Evolutionary conservation across 352 stramenopile species (phyloP).

Genomic region (Phytophthora tubulina): DNA sequence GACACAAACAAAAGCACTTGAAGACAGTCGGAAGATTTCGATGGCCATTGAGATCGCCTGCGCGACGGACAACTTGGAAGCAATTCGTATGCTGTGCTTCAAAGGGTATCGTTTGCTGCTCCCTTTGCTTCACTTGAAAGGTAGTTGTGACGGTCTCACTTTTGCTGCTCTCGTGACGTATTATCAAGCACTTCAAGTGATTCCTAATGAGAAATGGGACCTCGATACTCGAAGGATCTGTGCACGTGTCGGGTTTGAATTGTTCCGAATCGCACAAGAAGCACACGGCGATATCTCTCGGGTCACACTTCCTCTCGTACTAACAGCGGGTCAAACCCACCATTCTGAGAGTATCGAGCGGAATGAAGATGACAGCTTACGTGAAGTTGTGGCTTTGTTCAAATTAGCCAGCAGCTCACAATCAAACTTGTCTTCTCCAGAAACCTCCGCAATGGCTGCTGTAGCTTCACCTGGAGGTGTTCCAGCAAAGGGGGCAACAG

Average conservation of each 20-base stretch:
- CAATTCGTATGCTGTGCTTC: constrained; percentile 63
- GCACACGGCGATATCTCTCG: constrained; percentile 31
- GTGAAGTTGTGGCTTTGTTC: constrained; percentile 37
- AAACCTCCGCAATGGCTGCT: constrained; percentile 5
- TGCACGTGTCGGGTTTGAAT: constrained; percentile 65
- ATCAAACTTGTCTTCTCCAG: neutral
- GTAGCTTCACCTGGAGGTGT: constrained; percentile 25
- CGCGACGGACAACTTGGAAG: constrained; percentile 56
- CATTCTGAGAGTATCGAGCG: neutral
- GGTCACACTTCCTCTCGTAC: constrained; percentile 33
- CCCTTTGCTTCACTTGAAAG: constrained; percentile 69
- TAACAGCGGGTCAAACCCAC: constrained; percentile 9
- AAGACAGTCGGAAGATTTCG: constrained; percentile 56
- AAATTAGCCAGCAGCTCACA: constrained; percentile 23
- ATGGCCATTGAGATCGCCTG: constrained; percentile 75
- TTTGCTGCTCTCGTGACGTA: constrained; percentile 67
- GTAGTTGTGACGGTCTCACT: constrained; percentile 45
- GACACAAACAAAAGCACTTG: constrained; percentile 53
- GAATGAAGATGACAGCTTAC: constrained; percentile 31
- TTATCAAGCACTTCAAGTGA: constrained; percentile 52
- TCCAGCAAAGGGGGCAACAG: constrained; percentile 19
- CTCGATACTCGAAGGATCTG: constrained; percentile 60
- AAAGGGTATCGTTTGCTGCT: constrained; percentile 77
- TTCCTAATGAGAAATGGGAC: constrained; percentile 48
- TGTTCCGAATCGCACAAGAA: constrained; percentile 58